A percentile compares a stretch with the other conserved stretches of the same genome.
Conservation (phyloP, 2,329 filamentous ascomycete genomes). For the Rutstroemia sp. region DNA sequence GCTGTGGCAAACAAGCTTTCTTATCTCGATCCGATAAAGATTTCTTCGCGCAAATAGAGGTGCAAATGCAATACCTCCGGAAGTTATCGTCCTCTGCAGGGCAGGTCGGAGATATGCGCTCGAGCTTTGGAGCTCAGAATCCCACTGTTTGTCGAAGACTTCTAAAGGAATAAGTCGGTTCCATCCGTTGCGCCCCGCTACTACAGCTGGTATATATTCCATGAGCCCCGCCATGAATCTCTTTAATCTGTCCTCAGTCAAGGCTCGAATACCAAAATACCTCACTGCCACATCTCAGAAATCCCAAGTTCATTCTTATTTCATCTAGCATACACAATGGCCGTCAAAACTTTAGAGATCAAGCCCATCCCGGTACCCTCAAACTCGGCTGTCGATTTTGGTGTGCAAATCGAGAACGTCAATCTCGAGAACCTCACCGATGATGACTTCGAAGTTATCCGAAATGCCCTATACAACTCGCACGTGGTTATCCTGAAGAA, state of each 20-base stretch:
- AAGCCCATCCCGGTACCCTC: constrained; percentile 19
- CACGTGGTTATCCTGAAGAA: constrained; percentile 66
- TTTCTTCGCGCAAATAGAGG: no score
- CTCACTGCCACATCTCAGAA: not conserved
- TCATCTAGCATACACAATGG: constrained; percentile 15
- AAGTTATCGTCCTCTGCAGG: no score
- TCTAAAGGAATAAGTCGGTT: no score
- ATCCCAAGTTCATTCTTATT: not conserved
- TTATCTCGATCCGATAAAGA: no score
- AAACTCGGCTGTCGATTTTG: constrained; percentile 45
- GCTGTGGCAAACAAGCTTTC: not conserved
- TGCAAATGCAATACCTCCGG: no score
- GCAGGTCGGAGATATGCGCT: no score
- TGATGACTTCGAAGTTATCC: constrained; percentile 56
- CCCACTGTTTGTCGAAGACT: no score
- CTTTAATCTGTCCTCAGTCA: not conserved
- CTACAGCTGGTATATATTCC: not conserved
- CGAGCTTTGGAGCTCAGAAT: no score
- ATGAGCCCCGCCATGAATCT: not conserved
- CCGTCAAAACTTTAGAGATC: constrained; percentile 26
- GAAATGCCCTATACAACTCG: constrained; percentile 57
- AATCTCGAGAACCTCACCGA: constrained; percentile 58
- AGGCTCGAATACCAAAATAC: no score
- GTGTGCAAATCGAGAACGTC: constrained; percentile 49
- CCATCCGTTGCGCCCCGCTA: no score